Conservation (phyloP, 2,329 filamentous ascomycete species). For the Ramularia collo-cygni region DNA sequence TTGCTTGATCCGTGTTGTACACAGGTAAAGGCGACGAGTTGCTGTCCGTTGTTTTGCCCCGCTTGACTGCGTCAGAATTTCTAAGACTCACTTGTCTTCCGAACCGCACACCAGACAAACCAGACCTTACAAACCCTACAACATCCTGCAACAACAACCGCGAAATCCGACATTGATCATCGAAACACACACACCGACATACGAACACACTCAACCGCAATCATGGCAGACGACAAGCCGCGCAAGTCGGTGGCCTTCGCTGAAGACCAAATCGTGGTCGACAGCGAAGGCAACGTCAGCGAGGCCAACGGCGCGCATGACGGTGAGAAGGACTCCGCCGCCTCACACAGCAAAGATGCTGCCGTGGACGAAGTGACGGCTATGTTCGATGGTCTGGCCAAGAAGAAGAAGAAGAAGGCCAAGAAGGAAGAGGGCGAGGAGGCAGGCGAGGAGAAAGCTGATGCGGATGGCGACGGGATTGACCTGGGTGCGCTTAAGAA, state of each 20-base stretch:
- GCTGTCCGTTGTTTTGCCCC: no score
- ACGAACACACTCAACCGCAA: slow-evolving; percentile 30
- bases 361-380: slow-evolving; percentile 31
- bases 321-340: slow-evolving; percentile 72
- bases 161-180: not conserved
- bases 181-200: slow-evolving; percentile 3
- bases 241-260: slow-evolving; percentile 94
- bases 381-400: slow-evolving; percentile 33
- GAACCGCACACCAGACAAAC: no score
- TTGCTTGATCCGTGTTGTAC: no score
- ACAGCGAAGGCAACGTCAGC: slow-evolving; percentile 79
- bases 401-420: slow-evolving; percentile 69
- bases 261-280: slow-evolving; percentile 78
- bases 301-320: slow-evolving; percentile 60
- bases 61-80: no score
- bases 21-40: no score
- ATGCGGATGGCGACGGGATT: slow-evolving; percentile 54
- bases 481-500: slow-evolving; percentile 70
- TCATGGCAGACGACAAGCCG: slow-evolving; percentile 54
- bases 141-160: no score
- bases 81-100: no score
- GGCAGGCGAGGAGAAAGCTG: slow-evolving; percentile 37
- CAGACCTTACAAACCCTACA: no score
- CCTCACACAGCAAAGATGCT: slow-evolving; percentile 57
- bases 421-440: slow-evolving; percentile 27